These are phyloP conservation scores for Solanum lignicaule DNA, from an alignment of 257 asterid genomes.

Conservation along the genomic window DNA sequence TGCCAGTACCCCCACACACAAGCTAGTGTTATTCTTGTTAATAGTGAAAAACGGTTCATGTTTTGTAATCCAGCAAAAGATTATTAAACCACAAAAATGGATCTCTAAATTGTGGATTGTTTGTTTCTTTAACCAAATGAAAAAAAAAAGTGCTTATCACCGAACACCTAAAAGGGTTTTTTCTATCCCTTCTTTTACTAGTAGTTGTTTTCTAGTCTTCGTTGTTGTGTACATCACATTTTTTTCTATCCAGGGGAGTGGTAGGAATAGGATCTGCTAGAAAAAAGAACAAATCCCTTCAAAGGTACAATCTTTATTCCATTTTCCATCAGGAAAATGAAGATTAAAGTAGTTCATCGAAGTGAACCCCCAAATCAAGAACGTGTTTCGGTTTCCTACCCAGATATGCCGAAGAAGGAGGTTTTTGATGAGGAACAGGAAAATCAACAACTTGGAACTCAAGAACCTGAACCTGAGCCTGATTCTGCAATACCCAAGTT, in stretches of 20 bases:
- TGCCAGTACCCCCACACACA: neutral
- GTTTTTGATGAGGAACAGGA: slow-evolving; percentile 1
- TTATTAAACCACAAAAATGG: neutral
- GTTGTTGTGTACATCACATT: neutral
- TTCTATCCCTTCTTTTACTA: neutral
- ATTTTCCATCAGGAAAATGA: slow-evolving; percentile 22
- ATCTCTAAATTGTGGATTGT: neutral
- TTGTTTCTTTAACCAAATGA: neutral
- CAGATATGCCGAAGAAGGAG: slow-evolving; percentile 19
- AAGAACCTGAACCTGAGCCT: slow-evolving; percentile 11
- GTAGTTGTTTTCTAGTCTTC: neutral
- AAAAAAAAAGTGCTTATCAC: neutral
- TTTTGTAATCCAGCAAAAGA: neutral
- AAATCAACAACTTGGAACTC: slow-evolving; percentile 2
- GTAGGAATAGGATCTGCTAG: neutral
- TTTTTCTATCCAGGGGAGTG: neutral
- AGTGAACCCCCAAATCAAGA: slow-evolving; percentile 44
- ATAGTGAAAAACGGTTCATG: neutral
- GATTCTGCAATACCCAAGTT: neutral
- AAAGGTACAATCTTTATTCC: neutral
- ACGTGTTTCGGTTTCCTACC: slow-evolving; percentile 13
- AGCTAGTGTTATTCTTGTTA: neutral
- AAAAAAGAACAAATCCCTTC: neutral
- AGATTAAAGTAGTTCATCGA: slow-evolving; percentile 51
- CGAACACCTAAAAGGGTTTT: neutral